Evolutionary conservation across 148 eudicot species (phyloP), one percentile per base, ranked within the genome.

Genomic region (Fallopia convolvulus): DNA sequence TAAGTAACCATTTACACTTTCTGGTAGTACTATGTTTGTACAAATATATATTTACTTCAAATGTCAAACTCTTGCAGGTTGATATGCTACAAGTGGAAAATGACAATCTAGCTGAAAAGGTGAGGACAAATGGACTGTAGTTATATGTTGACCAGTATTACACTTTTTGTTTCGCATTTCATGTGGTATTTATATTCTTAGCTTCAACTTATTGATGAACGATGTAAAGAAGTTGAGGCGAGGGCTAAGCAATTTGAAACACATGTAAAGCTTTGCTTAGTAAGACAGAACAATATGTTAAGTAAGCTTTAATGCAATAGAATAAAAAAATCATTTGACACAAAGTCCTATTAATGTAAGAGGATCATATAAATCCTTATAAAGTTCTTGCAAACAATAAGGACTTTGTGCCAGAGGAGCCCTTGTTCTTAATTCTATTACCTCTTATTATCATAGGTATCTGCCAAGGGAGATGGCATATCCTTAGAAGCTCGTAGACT

Each of bases 31-130:
- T 75, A 52, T 55, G 20, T 48, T 48, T 48, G 52, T 48, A 48
- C 0, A 48, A 8, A 48, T 48, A 48, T 48, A 11, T 48, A 48
- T 10, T 15, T 48, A 12, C 52, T 58, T 7, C 32, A 58, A 23
- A 10, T 8, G 21, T 53, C 66, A 36, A 36, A 61, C 41, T 68
- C 40, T 83, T 91, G 90, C 93, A 95, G 99, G 84, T 95, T 80
- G 99, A 95, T 85, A 91, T 95, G 93, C 86, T 95, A 78, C 99
- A 95, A 79, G 97, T 92, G 83, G 99, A 92, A 88, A 92, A 95
- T 83, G 97, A 91, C 23, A 87, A 76, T 81, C 85, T 95, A 78
- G 84, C 85, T 26, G 94, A 87, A 66, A 95, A 95, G 99, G 99
- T 95, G 81, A 83, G 79, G 17, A 36, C 82, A 77, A 46, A 68